Evolutionary conservation across 805 yeast genomes (phyloP).

Genomic region (Candida xiaguanensis): DNA sequence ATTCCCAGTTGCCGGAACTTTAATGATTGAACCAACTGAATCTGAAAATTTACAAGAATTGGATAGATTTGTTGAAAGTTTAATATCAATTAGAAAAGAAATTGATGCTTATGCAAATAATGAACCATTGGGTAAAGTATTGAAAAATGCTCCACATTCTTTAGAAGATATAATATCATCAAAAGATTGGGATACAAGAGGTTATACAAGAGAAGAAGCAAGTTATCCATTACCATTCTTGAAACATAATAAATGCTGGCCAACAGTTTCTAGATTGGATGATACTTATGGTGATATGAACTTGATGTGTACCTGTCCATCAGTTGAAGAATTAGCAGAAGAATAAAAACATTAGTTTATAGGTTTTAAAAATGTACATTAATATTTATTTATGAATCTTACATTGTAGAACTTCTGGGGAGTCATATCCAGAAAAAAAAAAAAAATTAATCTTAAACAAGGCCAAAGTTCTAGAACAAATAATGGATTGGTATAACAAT

Average conservation of each 20-base stretch:
- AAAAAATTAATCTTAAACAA: not conserved
- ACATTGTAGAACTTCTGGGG: too few relatives aligned
- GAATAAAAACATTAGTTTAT: too few relatives aligned
- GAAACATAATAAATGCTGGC: slow-evolving; percentile 85
- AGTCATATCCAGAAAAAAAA: too few relatives aligned
- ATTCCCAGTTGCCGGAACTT: slow-evolving; percentile 96
- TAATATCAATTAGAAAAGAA: slow-evolving; percentile 79
- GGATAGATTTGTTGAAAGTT: slow-evolving; percentile 84
- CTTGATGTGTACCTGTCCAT: slow-evolving; percentile 89
- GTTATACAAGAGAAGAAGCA: slow-evolving; percentile 89
- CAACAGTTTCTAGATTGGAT: slow-evolving; percentile 86
- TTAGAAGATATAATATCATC: slow-evolving; percentile 69
- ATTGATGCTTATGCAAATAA: slow-evolving; percentile 70
- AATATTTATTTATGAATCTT: not conserved
- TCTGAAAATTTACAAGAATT: slow-evolving; percentile 85
- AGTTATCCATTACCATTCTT: slow-evolving; percentile 85
- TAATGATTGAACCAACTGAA: slow-evolving; percentile 98
- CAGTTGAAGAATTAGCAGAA: slow-evolving; percentile 67
- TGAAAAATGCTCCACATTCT: slow-evolving; percentile 92
- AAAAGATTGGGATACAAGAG: slow-evolving; percentile 76
- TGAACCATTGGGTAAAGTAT: slow-evolving; percentile 60
- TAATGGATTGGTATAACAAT: slow-evolving; percentile 12
- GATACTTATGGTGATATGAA: slow-evolving; percentile 94
- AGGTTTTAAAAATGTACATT: not conserved
- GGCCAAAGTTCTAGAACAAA: not conserved